Evolutionary conservation across 768 basidiomycete species (phyloP).

Genomic region (Tylopilus vinaceipallidus): DNA sequence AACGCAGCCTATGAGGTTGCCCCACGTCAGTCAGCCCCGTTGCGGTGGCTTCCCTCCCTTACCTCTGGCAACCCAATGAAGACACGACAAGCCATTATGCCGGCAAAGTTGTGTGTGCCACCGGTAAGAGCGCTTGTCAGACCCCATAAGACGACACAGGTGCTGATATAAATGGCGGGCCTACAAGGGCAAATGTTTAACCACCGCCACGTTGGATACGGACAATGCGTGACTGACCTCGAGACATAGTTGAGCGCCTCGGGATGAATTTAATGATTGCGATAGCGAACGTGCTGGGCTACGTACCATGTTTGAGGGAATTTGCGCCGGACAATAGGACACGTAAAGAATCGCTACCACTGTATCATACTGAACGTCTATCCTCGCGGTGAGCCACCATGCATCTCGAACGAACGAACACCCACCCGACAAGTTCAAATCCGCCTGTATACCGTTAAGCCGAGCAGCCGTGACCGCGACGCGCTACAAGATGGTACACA

Average conservation of each 20-base stretch:
- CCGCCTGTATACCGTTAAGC: conserved; percentile 49
- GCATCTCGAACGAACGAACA: not conserved
- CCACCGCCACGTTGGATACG: not conserved
- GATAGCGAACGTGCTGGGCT: not conserved
- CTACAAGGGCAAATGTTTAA: conserved; percentile 27
- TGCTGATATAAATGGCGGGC: conserved; percentile 61
- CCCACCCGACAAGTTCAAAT: conserved; percentile 42
- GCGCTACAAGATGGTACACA: conserved; percentile 34
- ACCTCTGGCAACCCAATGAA: conserved; percentile 65
- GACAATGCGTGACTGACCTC: conserved; percentile 35
- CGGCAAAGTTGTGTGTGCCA: conserved; percentile 52
- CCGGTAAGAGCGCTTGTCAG: conserved; percentile 62
- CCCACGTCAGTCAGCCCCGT: not conserved
- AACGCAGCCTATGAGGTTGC: conserved; percentile 49
- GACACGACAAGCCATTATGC: conserved; percentile 54
- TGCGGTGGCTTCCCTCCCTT: not conserved
- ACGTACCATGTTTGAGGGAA: conserved; percentile 17
- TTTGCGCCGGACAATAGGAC: conserved; percentile 62
- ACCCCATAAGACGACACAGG: conserved; percentile 63
- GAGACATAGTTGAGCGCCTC: conserved; percentile 56
- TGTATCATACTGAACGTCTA: conserved; percentile 55
- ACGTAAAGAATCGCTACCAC: conserved; percentile 56
- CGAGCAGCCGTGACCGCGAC: conserved; percentile 50
- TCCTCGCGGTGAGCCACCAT: not conserved
- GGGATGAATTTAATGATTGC: not conserved